Base-by-base conservation (phyloP, 441 rosid species). In the Erodium moschatum region DNA sequence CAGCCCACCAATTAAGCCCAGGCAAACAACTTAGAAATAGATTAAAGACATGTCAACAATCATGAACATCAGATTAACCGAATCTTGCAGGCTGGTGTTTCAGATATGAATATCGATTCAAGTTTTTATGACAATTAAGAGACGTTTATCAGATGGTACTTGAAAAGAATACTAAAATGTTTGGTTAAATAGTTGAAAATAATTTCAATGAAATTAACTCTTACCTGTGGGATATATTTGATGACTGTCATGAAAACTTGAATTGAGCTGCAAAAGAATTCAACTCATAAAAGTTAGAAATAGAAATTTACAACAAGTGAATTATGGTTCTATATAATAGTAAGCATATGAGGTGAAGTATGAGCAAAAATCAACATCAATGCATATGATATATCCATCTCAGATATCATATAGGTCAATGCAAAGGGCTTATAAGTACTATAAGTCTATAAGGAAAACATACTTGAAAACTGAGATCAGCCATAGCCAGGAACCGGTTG, bases 141-240 rank as follows among this genome's bases (percentile, higher is more conserved):
- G 60, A 52, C 20, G 7, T 52, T 18, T 52, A 52, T 52, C 7
- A 16, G 60, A 6, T 52, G 60, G 60, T 15, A 6, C 15, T 19
- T 18, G 24, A 56, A 8, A 56, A 6, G 10, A 16, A 18, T 19
- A 18, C 62, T 7, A 56, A 18, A 56, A 16, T 1, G 27, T 56
- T 56, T 2, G 11, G 20, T 56, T 10, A 56, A 6, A 56, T 56
- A 56, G 62, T 9, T 56, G 10, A 18, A 56, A 56, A 7, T 18
- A 18, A 56, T 56, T 42, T 18, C 68, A 66, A 11, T 18, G 24
- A 15, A 60, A 12, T 3, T 31, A 35, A 69, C 67, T 67, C 80
- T 78, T 69, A 90, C 98, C 91, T 91, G 97, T 29, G 96, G 97
- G 70, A 88, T 88, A 73, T 93, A 93, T 78, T 93, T 93, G 77